Evolutionary conservation across 352 stramenopile genomes (phyloP), one percentile per base, ranked within the genome.

Genomic region (Globisporangium lucens): DNA sequence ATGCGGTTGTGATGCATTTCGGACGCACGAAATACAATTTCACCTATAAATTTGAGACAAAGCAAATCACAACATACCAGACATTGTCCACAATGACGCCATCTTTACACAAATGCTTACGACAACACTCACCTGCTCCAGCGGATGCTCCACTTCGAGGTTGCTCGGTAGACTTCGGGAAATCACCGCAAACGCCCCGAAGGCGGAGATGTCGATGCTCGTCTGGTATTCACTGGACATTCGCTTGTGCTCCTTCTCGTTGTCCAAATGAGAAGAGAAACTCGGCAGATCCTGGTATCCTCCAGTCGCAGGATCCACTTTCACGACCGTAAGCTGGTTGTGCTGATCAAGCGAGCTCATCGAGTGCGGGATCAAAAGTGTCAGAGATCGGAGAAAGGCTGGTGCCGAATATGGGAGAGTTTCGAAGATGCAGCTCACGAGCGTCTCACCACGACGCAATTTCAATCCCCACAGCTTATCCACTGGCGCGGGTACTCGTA

Each of bases 391-490:
- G 20, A 74, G 52, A 43, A 84, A 63, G 5, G 47, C 3, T 3
- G 70, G 75, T 35, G 75, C 76, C 5, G 73, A 66, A 53, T 41
- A 59, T 7, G 85, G 83, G 3, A 82, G 24, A 10, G 91, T 29
- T 10, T 81, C 76, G 20, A 90, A 55, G 13, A 91, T 47, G 15
- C 58, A 63, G 38, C 82, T 90, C 13, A 86, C 69, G 15, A 91
- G 68, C 9, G 33, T 57, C 9, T 88, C 78, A 38, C 66, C 71
- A 30, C 43, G 35, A 10, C 49, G 65, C 33, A 84, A 56, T 20
- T 43, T n/a, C 41, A 78, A 24, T 1, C 8, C 63, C 22, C 9
- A 20, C 0, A 9, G 27, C 33, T 59, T 35, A 22, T n/a, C 24
- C 22, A 53, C n/a, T 30, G 27, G 22, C 46, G 36, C 41, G 2